A percentile compares a stretch with the other conserved stretches of the same genome.
Conservation (phyloP, 345 rosid species). For the Excoecaria agallocha region DNA sequence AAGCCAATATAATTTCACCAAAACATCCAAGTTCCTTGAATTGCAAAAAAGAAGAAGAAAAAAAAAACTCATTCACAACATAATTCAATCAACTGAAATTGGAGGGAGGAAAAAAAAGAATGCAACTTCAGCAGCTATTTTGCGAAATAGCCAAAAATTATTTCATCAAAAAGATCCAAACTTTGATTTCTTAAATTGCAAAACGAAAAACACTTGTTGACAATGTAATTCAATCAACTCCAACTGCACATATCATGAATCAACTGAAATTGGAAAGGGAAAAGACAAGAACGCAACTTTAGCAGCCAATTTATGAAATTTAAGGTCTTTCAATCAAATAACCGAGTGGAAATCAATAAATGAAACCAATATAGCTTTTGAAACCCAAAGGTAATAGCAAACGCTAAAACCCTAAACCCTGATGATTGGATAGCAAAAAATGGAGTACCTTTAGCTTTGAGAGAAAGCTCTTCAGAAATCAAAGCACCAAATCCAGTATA, state of each 20-base stretch:
- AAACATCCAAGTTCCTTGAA: background rate
- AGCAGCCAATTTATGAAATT: background rate
- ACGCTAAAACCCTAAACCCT: slow-evolving; percentile 3
- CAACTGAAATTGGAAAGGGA: background rate
- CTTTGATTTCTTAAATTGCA: background rate
- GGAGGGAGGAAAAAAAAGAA: too few species aligned
- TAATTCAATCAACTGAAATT: background rate
- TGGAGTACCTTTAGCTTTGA: slow-evolving; percentile 78
- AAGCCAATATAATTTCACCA: background rate
- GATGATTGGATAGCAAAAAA: background rate
- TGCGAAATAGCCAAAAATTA: background rate
- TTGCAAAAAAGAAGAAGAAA: too few species aligned
- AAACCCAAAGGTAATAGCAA: background rate
- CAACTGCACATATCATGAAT: too few species aligned
- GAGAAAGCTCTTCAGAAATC: slow-evolving; percentile 90
- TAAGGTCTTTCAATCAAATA: background rate
- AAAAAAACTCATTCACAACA: background rate
- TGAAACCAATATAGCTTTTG: background rate
- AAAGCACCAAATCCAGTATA: slow-evolving; percentile 95
- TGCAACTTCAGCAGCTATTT: too few species aligned
- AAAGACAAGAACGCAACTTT: too few species aligned
- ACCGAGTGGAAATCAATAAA: background rate
- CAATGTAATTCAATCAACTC: background rate
- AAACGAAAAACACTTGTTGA: background rate
- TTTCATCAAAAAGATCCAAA: background rate